Base-by-base conservation (phyloP, 2,329 filamentous ascomycete species). In the Fusarium nelsonii region DNA sequence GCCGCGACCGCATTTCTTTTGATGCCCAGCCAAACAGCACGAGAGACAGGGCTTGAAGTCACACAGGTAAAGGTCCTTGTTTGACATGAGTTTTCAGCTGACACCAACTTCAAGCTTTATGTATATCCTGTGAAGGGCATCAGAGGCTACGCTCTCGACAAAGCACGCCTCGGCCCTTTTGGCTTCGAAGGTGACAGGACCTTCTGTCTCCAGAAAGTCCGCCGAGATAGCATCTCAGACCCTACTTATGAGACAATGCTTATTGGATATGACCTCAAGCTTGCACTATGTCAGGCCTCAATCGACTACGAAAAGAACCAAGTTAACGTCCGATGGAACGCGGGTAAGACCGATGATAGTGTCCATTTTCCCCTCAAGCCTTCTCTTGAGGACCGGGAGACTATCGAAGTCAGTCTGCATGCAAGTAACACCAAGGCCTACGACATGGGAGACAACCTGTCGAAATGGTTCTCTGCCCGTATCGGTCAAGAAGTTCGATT, bases 61-160 rank as follows among this genome's bases (percentile, higher is more conserved):
- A 71, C 68, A 14, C 69, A 71, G 37, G 69, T 71, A 23, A 36
- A 39, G 26, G 2, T 12, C 3, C 4, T 9, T 7, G 12, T 1
- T 3, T 2, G 2, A 6, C 10, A 10, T 2, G 1, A 6, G 3
- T 14, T 3, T 11, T 11, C 15, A n/a, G n/a, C 43, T 65, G 8
- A 66, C n/a, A 51, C 6, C 1, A 1, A 3, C 5, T 16, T 4
- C 1, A 15, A 73, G 72, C 44, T 74, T n/a, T 66, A 74, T 20
- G 70, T 73, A 2, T 74, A 74, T 15, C 72, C 72, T 2, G 61
- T 74, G 18, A 74, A 74, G 20, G 60, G 71, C 0, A 43, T 74
- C 2, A 58, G 72, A 12, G 72, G 72, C 3, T 73, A 48, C 9
- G 28, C 65, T 3, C 5, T 74, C 5, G 41, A 36, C 0, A 61